These are phyloP conservation scores for Cydonia oblonga DNA, from an alignment of 331 rosid species.

Conservation along the genomic window DNA sequence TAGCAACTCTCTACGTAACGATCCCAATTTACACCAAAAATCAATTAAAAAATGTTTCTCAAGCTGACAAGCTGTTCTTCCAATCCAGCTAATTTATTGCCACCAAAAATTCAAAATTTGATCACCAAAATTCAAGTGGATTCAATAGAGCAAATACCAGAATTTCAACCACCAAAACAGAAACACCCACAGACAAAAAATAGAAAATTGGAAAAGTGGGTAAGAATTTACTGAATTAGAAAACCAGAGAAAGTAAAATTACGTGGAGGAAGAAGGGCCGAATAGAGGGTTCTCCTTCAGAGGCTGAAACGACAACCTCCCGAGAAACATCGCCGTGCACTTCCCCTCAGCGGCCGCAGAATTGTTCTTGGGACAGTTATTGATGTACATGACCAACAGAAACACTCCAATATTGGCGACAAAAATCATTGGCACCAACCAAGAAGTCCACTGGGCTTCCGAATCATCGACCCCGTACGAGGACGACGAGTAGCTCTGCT, in stretches of 20 bases:
- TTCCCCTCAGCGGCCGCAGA: neutral
- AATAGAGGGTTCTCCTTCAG: slow-evolving; percentile 71
- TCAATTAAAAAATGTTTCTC: neutral
- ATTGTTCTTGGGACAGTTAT: slow-evolving; percentile 53
- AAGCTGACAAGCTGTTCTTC: neutral
- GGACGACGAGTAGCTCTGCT: slow-evolving; percentile 15
- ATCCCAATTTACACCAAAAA: neutral
- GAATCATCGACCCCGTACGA: slow-evolving; percentile 24
- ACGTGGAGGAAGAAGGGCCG: slow-evolving; percentile 82
- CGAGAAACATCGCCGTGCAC: slow-evolving; percentile 36
- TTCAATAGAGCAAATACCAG: neutral
- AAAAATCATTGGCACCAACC: slow-evolving; percentile 67
- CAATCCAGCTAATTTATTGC: neutral
- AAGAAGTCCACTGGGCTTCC: slow-evolving; percentile 56
- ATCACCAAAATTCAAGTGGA: neutral
- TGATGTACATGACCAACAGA: slow-evolving; percentile 50
- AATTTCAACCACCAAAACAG: neutral
- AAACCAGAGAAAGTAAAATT: slow-evolving; percentile 5
- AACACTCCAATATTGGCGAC: slow-evolving; percentile 55
- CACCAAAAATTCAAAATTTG: neutral
- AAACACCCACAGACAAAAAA: neutral
- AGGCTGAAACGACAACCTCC: slow-evolving; percentile 71
- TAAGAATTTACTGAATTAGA: neutral
- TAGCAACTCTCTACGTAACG: neutral
- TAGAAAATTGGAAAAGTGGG: neutral